phyloP scores from a whole-genome alignment of 768 basidiomycete species.

The Phaeolepiota aurea region DNA sequence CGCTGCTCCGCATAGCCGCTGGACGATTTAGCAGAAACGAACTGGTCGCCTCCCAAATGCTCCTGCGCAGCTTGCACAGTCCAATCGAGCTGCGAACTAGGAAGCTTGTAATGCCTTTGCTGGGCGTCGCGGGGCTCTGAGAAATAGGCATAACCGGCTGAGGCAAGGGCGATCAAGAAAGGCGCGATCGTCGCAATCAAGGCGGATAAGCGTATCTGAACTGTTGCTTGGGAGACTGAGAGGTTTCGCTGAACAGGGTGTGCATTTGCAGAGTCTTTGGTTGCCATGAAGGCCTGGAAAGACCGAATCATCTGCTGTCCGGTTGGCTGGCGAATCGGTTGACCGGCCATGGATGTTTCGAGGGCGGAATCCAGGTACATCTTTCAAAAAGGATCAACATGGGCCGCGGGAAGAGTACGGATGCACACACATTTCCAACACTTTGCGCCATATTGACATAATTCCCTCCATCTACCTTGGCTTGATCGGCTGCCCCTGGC shows the following conservation, averaged over 20 bases:
- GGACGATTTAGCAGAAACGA: background rate
- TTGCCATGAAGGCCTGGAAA: conserved; percentile 9
- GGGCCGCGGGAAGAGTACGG: background rate
- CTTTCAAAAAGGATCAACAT: conserved; percentile 1
- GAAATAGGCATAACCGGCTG: background rate
- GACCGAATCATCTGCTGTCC: conserved; percentile 9
- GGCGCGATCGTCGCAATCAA: conserved; percentile 2
- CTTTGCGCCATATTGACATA: conserved; percentile 1
- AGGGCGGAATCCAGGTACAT: conserved; percentile 3
- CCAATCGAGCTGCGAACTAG: conserved; percentile 8
- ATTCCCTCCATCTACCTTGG: conserved; percentile 3
- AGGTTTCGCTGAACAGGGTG: conserved; percentile 1
- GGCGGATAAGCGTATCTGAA: conserved; percentile 7
- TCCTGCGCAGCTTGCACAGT: conserved; percentile 7
- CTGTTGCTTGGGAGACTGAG: background rate
- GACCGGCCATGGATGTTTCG: conserved; percentile 2
- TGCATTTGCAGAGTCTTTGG: conserved; percentile 7
- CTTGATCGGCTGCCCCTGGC: conserved; percentile 4
- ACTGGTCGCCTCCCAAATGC: background rate
- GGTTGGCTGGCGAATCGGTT: conserved; percentile 9
- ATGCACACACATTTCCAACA: conserved; percentile 3
- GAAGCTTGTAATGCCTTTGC: conserved; percentile 1
- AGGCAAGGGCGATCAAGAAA: conserved; percentile 1
- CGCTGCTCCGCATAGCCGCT: background rate
- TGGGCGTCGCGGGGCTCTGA: background rate